These are phyloP conservation scores for Aschersonia sp. DNA, from an alignment of 2,329 filamentous ascomycete genomes.

Conservation along the genomic window DNA sequence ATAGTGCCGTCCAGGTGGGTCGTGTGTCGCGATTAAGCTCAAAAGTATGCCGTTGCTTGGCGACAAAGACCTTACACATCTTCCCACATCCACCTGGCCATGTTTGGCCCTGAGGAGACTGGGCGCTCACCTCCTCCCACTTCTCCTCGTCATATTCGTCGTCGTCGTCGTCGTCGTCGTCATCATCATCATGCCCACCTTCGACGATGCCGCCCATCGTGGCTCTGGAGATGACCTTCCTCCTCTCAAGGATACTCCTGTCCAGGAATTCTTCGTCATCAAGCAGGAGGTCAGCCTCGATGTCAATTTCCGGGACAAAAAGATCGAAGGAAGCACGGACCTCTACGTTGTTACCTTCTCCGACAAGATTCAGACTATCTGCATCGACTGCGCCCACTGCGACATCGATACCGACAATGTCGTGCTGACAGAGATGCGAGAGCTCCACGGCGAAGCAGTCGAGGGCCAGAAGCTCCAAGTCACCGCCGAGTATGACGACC, in stretches of 20 bases:
- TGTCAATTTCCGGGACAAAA: conserved; percentile 66
- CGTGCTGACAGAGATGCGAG: conserved; percentile 29
- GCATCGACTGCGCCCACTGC: conserved; percentile 48
- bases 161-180: no score
- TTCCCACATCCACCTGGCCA: no score
- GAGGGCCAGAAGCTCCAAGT: conserved; percentile 25
- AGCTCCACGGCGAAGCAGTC: conserved; percentile 18
- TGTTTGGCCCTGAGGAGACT: no score
- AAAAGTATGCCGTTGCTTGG: no score
- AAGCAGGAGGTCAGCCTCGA: conserved; percentile 85
- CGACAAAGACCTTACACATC: no score
- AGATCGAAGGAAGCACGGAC: conserved; percentile 64
- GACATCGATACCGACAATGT: conserved; percentile 39
- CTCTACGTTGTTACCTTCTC: conserved; percentile 59
- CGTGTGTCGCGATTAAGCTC: no score
- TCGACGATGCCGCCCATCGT: conserved; percentile 7
- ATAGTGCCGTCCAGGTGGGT: no score
- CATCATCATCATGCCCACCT: conserved; percentile 3
- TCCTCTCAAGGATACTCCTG: conserved; percentile 18
- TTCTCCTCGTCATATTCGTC: no score
- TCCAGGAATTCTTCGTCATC: conserved; percentile 40
- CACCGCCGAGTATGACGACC: conserved; percentile 39
- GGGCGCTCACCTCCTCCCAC: no score
- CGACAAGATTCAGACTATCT: conserved; percentile 42
- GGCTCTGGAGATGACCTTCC: conserved; percentile 17